Base-by-base conservation (phyloP, 2,329 filamentous ascomycete species). In the Aphanocladium album region DNA sequence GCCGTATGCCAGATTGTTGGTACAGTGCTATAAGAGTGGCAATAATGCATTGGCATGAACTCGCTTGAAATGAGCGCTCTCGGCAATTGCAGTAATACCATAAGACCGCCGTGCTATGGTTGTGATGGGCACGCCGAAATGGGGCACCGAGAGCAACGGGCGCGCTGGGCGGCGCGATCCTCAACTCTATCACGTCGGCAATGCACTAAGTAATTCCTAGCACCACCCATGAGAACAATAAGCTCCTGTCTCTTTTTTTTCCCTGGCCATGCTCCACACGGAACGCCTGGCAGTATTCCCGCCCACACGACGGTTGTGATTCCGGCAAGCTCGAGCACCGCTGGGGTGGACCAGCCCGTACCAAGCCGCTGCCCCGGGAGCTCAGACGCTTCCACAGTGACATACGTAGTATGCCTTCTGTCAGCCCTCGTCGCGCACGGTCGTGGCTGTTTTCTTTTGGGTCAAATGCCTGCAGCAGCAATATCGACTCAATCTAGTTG, bases 241-340 rank as follows among this genome's bases (percentile, higher is more conserved):
- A 52, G 39, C 25, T 25, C 21, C 56, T 23, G 37, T 37, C 46
- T 51, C n/a, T n/a, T n/a, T n/a, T n/a, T 50, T 43, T 43, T 54
- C 50, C 37, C 45, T 58, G 23, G n/a, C 19, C 45, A n/a, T 45
- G 56, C 56, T 47, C 56, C 56, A 52, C 56, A 51, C 47, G 56
- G 56, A 59, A 59, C 17, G 37, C 47, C 46, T 59, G 47, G 46
- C 56, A 45, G 56, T 59, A 59, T 59, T 59, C 56, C 56, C 56
- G 56, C 56, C 46, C 47, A 52, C 46, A 59, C 43, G 39, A 52
- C 47, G 56, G 56, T 52, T 59, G 37, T 59, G 47, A 45, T 59
- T 59, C 56, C 56, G 56, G 56, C 37, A 23, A 16, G 25, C 47
- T 51, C 21, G 25, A 52, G 46, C 45, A 49, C 6, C 30, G 25